phyloP scores from a whole-genome alignment of 202 grass and related monocot species.

The Panicum virgatum region DNA sequence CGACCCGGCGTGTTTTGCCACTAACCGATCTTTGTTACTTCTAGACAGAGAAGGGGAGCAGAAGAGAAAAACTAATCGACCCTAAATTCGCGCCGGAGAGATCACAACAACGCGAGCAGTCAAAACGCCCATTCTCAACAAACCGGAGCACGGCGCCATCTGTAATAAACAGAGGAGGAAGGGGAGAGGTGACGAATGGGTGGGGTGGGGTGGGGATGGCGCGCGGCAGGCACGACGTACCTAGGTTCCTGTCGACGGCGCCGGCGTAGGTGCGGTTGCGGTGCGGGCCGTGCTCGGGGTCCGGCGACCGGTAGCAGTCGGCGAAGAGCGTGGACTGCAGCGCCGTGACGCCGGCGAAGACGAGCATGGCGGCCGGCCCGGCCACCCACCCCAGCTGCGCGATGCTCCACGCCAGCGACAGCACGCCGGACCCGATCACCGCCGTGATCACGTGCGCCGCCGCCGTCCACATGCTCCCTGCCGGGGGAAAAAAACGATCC shows the following conservation, averaged over 20 bases:
- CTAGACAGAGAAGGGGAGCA: too few species aligned
- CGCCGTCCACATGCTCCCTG: conserved; percentile 72
- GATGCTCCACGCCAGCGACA: conserved; percentile 84
- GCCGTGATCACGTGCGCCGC: conserved; percentile 77
- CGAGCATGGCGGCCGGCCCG: conserved; percentile 54
- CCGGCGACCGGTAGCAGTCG: conserved; percentile 75
- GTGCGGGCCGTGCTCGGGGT: conserved; percentile 60
- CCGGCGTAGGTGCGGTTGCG: conserved; percentile 64
- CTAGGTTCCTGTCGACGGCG: conserved; percentile 61
- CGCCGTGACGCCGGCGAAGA: conserved; percentile 62
- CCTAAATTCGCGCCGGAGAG: not conserved
- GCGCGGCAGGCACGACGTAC: conserved; percentile 20
- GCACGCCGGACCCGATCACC: conserved; percentile 76
- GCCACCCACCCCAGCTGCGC: conserved; percentile 83
- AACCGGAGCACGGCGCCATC: too few species aligned
- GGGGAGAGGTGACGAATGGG: too few species aligned
- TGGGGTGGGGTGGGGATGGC: too few species aligned
- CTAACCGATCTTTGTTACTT: not conserved
- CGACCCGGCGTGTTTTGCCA: not conserved
- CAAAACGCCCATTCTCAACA: not conserved
- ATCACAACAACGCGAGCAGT: not conserved
- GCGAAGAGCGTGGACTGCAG: conserved; percentile 58
- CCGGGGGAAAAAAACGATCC: too few species aligned
- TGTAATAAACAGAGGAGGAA: too few species aligned
- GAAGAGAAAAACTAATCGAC: not conserved